Base-by-base conservation (phyloP, 768 basidiomycete species). In the Daedaleopsis sinensis region DNA sequence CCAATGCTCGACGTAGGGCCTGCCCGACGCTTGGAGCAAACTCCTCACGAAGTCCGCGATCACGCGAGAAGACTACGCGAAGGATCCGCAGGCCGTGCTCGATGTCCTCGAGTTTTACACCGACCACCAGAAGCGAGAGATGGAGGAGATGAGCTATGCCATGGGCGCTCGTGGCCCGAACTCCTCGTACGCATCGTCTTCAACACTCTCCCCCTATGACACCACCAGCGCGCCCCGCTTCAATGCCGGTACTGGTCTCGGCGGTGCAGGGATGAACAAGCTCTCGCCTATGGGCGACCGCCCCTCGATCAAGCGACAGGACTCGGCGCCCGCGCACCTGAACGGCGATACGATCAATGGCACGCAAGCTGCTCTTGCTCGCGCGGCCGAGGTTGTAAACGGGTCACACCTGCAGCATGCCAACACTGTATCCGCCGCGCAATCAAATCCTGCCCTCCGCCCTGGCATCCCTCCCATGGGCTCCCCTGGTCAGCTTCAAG, bases 51-150 rank as follows among this genome's bases (percentile, higher is more conserved):
- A 96, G 71, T 96, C 94, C 4, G 95, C 95, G 37, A 97, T 99
- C 75, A 99, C 96, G 2, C 90, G 93, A 57, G 96, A 99, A 76
- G 96, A 99, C 74, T 97, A 98, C 59, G 94, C 93, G 5, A 92
- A 91, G 72, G 91, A 99, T 70, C 96, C 96, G 0, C 96, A 98
- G 70, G 96, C 96, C 1, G 96, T 99, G 15, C 83, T 98, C 18
- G 96, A 98, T 63, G 96, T 97, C 1, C 87, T 99, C 63, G 96
- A 98, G 71, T 99, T 98, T 78, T 99, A 98, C 75, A 98, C 96
- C 13, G 94, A 96, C 73, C 93, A 94, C 68, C 94, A 96, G 79
- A 96, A 95, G 72, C 91, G 94, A n/a, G 94, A 96, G 73, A 75
- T 89, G 69, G 93, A 95, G 68, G 86, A 87, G 46, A 77, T 82